Conservation (phyloP, 192 early-diverging fungal species). For the Backusella liffmaniae region DNA sequence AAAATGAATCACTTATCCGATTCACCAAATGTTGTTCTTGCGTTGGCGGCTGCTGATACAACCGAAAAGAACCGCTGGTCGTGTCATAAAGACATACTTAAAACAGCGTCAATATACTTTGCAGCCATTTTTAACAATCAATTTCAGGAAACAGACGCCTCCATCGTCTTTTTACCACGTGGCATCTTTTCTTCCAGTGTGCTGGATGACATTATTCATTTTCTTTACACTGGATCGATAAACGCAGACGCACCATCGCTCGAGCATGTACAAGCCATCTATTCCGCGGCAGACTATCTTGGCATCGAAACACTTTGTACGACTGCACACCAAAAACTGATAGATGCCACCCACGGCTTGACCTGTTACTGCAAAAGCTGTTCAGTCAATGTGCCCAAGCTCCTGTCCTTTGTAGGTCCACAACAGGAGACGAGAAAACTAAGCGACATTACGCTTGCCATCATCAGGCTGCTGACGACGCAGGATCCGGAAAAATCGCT, state of each 20-base stretch:
- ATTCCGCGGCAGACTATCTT: slow-evolving; percentile 20
- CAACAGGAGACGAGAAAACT: slow-evolving; percentile 5
- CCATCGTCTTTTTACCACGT: slow-evolving; percentile 26
- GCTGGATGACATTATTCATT: slow-evolving; percentile 19
- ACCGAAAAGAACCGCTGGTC: slow-evolving; percentile 16
- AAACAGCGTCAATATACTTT: slow-evolving; percentile 26
- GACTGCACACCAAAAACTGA: slow-evolving; percentile 6
- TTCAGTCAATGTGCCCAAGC: slow-evolving; percentile 7
- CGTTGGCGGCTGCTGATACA: not conserved
- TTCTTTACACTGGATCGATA: slow-evolving; percentile 22
- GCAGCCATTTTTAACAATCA: slow-evolving; percentile 30
- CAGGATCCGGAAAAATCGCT: slow-evolving; percentile 32
- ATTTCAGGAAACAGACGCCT: slow-evolving; percentile 27
- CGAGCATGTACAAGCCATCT: not conserved
- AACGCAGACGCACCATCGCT: not conserved
- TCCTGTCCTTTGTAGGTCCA: not conserved
- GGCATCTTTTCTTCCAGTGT: slow-evolving; percentile 19
- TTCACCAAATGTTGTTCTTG: slow-evolving; percentile 19
- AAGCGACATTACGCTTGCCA: not conserved
- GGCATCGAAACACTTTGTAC: slow-evolving; percentile 27
- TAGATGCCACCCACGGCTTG: slow-evolving; percentile 6
- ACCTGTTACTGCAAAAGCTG: slow-evolving; percentile 22
- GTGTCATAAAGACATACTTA: slow-evolving; percentile 19
- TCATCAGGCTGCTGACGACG: slow-evolving; percentile 18
- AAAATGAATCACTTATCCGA: not conserved